These are phyloP conservation scores for Arachnomyces sp. DNA, from an alignment of 2,329 filamentous ascomycete genomes.

Conservation along the genomic window DNA sequence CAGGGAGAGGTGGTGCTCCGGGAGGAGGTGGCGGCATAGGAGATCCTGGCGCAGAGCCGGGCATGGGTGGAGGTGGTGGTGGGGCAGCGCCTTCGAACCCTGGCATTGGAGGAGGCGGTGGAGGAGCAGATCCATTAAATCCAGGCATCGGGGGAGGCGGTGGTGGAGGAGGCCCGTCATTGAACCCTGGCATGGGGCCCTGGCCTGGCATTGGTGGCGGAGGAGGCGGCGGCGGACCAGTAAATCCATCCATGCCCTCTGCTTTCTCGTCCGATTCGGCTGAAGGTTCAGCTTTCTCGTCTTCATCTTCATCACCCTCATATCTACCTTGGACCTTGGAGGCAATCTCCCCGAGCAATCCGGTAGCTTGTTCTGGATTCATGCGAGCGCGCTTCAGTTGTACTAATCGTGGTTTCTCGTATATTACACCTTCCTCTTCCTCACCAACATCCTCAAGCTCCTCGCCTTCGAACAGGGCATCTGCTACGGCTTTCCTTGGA, in stretches of 20 bases:
- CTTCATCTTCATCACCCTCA: conserved; percentile 60
- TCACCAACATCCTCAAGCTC: conserved; percentile 46
- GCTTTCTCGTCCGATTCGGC: conserved; percentile 49
- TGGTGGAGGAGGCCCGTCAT: conserved; percentile 33
- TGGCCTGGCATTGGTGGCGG: conserved; percentile 29
- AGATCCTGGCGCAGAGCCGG: conserved; percentile 29
- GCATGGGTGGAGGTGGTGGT: conserved; percentile 36
- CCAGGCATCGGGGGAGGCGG: conserved; percentile 33
- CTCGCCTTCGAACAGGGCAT: conserved; percentile 28
- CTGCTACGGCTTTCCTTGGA: conserved; percentile 30
- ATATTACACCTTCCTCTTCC: conserved; percentile 57
- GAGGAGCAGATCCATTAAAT: conserved; percentile 31
- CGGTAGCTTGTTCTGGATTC: conserved; percentile 54
- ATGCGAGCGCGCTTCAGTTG: conserved; percentile 64
- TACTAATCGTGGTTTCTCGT: conserved; percentile 72
- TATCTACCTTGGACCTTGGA: conserved; percentile 66
- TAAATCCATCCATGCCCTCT: conserved; percentile 15
- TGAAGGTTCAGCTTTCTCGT: conserved; percentile 61
- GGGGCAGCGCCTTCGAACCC: conserved; percentile 33
- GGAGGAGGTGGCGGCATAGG: conserved; percentile 60
- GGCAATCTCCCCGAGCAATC: conserved; percentile 63
- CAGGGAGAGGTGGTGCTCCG: conserved; percentile 56
- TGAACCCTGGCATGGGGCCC: conserved; percentile 35
- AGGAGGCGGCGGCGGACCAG: conserved; percentile 38
- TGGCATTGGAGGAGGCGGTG: conserved; percentile 37